Evolutionary conservation across 805 yeast genomes (phyloP).

Genomic region (Pichia paraexigua): DNA sequence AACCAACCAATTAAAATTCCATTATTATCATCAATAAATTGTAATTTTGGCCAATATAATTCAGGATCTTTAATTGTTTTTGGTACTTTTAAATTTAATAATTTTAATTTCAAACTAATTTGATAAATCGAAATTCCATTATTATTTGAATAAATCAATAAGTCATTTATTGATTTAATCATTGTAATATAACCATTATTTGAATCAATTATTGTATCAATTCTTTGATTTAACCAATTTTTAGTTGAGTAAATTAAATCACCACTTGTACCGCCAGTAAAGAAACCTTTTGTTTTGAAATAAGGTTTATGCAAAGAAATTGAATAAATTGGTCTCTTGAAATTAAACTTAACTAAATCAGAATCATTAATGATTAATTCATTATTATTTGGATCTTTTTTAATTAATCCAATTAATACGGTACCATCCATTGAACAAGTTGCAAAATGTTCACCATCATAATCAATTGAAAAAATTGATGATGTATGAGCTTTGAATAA

Average conservation of each 20-base stretch:
- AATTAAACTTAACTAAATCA: constrained; percentile 69
- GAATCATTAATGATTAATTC: constrained; percentile 23
- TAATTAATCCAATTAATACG: constrained; percentile 67
- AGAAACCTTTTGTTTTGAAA: constrained; percentile 49
- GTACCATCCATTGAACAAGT: constrained; percentile 95
- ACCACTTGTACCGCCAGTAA: constrained; percentile 89
- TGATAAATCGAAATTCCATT: constrained; percentile 67
- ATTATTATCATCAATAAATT: constrained; percentile 59
- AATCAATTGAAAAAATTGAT: constrained; percentile 63
- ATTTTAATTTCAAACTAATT: constrained; percentile 37
- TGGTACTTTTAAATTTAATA: constrained; percentile 52
- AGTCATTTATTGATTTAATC: constrained; percentile 52
- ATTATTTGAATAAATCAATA: constrained; percentile 79
- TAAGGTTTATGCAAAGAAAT: constrained; percentile 75
- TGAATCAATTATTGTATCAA: constrained; percentile 55
- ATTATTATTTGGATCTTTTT: constrained; percentile 27
- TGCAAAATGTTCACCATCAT: constrained; percentile 70
- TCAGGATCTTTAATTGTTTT: constrained; percentile 56
- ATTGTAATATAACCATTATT: constrained; percentile 66
- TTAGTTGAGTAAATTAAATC: constrained; percentile 64
- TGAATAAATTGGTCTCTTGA: constrained; percentile 81
- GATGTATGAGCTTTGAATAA: constrained; percentile 82
- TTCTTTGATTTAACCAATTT: constrained; percentile 82
- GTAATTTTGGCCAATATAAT: constrained; percentile 74
- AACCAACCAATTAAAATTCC: constrained; percentile 79